These are phyloP conservation scores for Parascedosporium putredinis DNA, from an alignment of 2,329 filamentous ascomycete species.

Conservation along the genomic window DNA sequence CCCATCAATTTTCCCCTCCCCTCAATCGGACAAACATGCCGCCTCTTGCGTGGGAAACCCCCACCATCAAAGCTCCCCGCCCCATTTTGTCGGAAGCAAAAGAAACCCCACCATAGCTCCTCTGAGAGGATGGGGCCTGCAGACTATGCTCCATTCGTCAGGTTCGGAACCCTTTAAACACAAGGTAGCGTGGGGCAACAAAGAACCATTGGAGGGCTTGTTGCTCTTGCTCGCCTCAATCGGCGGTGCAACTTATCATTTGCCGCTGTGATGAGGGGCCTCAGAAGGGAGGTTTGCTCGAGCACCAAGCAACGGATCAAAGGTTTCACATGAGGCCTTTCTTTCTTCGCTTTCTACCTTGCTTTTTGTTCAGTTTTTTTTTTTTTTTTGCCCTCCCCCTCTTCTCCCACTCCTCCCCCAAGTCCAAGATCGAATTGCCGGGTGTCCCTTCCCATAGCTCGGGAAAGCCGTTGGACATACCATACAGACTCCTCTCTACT, in stretches of 20 bases:
- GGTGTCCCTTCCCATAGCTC: background rate
- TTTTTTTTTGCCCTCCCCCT: too few relatives aligned
- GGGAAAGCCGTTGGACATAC: background rate
- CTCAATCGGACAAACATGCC: background rate
- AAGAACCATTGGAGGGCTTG: background rate
- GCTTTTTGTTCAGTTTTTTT: too few relatives aligned
- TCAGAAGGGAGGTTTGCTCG: too few relatives aligned
- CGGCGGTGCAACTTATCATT: too few relatives aligned
- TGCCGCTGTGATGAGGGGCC: too few relatives aligned
- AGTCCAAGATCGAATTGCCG: too few relatives aligned
- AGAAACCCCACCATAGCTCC: background rate
- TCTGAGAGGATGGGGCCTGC: background rate
- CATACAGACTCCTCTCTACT: background rate
- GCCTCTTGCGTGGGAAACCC: background rate
- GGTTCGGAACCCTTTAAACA: background rate
- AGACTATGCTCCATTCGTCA: background rate
- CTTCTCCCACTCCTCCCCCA: too few relatives aligned
- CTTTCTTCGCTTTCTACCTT: too few relatives aligned
- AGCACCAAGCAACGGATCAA: too few relatives aligned
- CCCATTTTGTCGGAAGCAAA: background rate
- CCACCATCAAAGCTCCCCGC: conserved; percentile 4
- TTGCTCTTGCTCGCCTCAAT: too few relatives aligned
- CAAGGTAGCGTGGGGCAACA: background rate
- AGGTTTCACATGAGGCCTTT: too few relatives aligned
- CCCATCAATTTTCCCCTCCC: background rate